Evolutionary conservation across 2,329 filamentous ascomycete species (phyloP), one percentile per base, ranked within the genome.

Genomic region (Gaeumannomyces sp.): DNA sequence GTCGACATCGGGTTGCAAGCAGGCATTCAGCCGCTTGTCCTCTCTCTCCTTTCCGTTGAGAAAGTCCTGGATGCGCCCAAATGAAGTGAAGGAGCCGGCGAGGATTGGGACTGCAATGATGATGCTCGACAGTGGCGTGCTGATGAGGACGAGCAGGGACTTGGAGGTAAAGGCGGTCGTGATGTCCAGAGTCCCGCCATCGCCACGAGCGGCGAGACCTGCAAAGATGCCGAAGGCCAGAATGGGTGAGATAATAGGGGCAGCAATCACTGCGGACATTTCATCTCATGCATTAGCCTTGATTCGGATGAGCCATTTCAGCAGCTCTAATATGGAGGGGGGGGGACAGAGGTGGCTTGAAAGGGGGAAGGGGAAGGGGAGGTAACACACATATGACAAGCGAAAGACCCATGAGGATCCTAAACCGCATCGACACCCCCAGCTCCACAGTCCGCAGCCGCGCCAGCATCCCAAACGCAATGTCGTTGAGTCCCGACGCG

Each of bases 401-500:
- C 7, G 61, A 63, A 25, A 56, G 27, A 4, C 45, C 50, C 45
- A 63, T 25, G 28, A 63, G 11, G 27, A 35, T 16, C 50, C 61
- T 63, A 28, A 63, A 63, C 61, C 33, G 35, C 50, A 56, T 63
- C 14, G 61, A 58, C 19, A 58, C 53, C 50, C 31, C 16, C 50
- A 63, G 50, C 61, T 63, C 61, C 16, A 57, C 33, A 28, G 61
- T 22, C 50, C 61, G 28, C 45, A 63, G 50, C 29, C 57, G 28
- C 27, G 35, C n/a, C 25, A 63, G 28, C 38, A 63, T 33, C 14
- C 25, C 29, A 31, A 63, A 72, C 73, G 69, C 80, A 4, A 75
- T 75, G 16, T 77, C 71, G 45, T 76, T 78, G 11, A 84, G 69
- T 0, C 81, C 82, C 0, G 79, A 75, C 64, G 84, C 77, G 67